phyloP scores from a whole-genome alignment of 768 basidiomycete species.

The Crepidotus variabilis region DNA sequence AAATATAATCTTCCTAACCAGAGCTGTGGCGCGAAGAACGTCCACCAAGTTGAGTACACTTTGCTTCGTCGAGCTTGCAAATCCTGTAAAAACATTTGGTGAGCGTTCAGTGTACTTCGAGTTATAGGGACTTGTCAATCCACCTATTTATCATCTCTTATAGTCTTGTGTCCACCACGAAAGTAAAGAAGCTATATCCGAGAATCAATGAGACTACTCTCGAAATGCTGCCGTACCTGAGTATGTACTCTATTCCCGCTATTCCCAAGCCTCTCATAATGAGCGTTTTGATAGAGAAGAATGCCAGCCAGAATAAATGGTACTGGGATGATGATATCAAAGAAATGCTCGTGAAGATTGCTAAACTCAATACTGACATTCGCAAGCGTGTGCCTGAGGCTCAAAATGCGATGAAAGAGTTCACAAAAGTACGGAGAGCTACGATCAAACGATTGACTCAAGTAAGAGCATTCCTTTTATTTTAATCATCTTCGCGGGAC shows the following conservation, averaged over 20 bases:
- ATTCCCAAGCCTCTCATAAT: not conserved
- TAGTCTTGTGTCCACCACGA: too few species aligned
- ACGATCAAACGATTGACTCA: not conserved
- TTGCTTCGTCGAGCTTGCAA: not conserved
- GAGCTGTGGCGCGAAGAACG: conserved; percentile 21
- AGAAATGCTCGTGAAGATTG: conserved; percentile 14
- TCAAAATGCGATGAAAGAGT: not conserved
- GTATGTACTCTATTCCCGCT: not conserved
- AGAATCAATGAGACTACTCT: too few species aligned
- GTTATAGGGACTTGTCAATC: too few species aligned
- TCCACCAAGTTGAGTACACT: conserved; percentile 8
- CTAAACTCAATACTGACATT: conserved; percentile 12
- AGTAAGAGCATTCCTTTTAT: not conserved
- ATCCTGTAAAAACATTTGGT: too few species aligned
- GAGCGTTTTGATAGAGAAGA: not conserved
- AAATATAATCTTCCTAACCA: conserved; percentile 4
- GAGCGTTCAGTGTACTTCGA: too few species aligned
- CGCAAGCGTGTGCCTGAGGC: conserved; percentile 18
- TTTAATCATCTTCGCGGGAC: not conserved
- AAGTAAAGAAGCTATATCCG: too few species aligned
- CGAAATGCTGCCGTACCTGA: too few species aligned
- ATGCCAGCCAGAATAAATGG: not conserved
- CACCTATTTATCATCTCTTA: too few species aligned
- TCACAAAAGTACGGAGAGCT: not conserved
- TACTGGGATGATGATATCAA: too few species aligned